Evolutionary conservation across 441 rosid species (phyloP).

Genomic region (Croton laevigatus): DNA sequence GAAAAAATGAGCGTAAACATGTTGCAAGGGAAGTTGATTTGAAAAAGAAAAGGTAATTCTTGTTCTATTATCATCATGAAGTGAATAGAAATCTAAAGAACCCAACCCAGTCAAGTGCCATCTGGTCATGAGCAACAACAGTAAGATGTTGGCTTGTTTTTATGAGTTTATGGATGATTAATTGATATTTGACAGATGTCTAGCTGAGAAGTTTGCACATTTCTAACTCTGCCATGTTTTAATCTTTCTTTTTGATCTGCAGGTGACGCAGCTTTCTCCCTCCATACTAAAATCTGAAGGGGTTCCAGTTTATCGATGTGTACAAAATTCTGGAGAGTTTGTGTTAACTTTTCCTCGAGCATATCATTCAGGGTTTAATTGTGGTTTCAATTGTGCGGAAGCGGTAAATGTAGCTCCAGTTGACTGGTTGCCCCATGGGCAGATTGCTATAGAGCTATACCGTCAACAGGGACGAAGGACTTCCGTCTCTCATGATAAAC

Average conservation of each 20-base stretch:
- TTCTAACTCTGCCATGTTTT: background rate
- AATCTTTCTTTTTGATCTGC: conserved; percentile 19
- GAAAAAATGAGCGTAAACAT: background rate
- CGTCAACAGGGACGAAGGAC: conserved; percentile 91
- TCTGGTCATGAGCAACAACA: background rate
- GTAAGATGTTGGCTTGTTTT: background rate
- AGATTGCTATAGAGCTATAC: conserved; percentile 85
- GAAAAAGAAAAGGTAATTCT: background rate
- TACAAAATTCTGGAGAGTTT: conserved; percentile 94
- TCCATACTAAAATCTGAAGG: conserved; percentile 86
- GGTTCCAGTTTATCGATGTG: conserved; percentile 88
- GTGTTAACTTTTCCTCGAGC: conserved; percentile 98
- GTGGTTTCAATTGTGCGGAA: conserved; percentile 98
- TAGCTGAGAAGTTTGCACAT: background rate
- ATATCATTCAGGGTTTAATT: conserved; percentile 96
- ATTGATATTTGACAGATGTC: conserved; percentile 1
- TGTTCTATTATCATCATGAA: background rate
- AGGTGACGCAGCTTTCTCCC: conserved; percentile 99
- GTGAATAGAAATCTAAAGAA: background rate
- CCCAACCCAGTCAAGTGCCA: background rate
- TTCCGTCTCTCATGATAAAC: conserved; percentile 95
- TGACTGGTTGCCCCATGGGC: conserved; percentile 99
- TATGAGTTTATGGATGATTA: background rate
- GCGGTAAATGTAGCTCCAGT: conserved; percentile 99
- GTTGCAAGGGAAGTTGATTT: background rate